Evolutionary conservation across 2,329 filamentous ascomycete species (phyloP).

Genomic region (Penicillium sp.): DNA sequence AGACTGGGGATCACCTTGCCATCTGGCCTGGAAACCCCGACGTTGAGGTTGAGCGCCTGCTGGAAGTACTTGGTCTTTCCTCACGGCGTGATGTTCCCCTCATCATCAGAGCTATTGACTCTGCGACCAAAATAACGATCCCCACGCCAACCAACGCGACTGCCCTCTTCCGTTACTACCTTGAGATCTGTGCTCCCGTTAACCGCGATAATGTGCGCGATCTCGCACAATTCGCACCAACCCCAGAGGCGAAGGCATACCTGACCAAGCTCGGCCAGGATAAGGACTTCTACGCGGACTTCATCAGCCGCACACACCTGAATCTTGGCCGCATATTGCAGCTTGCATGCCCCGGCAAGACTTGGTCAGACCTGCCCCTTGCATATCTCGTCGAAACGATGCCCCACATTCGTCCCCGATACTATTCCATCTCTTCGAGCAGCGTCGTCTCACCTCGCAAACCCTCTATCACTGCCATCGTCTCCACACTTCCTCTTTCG

Average conservation of each 20-base stretch:
- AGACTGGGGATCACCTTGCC: constrained; percentile 89
- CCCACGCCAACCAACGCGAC: constrained; percentile 89
- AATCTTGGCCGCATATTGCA: constrained; percentile 57
- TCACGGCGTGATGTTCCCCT: constrained; percentile 36
- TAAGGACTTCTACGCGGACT: constrained; percentile 81
- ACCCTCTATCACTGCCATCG: constrained; percentile 78
- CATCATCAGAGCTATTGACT: constrained; percentile 60
- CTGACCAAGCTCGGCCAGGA: constrained; percentile 79
- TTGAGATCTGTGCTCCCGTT: constrained; percentile 90
- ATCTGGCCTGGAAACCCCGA: constrained; percentile 91
- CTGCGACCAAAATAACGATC: constrained; percentile 79
- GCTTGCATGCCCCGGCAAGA: constrained; percentile 65
- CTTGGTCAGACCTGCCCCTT: constrained; percentile 80
- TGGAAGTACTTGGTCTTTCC: constrained; percentile 68
- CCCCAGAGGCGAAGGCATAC: constrained; percentile 74
- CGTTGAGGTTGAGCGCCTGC: constrained; percentile 78
- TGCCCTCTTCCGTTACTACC: constrained; percentile 82
- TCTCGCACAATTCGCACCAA: constrained; percentile 80
- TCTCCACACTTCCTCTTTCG: constrained; percentile 73
- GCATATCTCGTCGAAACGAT: constrained; percentile 85
- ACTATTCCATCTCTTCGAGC: constrained; percentile 89
- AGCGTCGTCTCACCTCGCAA: constrained; percentile 49
- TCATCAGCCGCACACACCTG: constrained; percentile 72
- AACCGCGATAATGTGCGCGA: constrained; percentile 85
- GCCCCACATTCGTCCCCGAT: constrained; percentile 85